phyloP scores from a whole-genome alignment of 1,139 yeast species.

The Debaryomyces sp. region DNA sequence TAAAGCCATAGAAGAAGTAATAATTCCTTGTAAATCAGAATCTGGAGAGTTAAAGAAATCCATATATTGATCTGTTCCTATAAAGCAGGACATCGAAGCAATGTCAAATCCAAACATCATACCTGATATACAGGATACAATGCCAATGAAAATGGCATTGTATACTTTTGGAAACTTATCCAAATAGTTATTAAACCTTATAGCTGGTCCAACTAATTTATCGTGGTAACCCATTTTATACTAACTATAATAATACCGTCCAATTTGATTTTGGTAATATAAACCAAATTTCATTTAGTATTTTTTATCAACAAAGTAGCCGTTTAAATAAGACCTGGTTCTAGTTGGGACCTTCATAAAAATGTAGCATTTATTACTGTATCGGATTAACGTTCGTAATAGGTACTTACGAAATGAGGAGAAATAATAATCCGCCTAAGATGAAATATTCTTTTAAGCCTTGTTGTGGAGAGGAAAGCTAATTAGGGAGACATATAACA shows the following conservation, averaged over 20 bases:
- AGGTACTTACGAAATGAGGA: not conserved
- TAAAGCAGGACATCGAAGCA: slow-evolving; percentile 60
- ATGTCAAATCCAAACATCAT: slow-evolving; percentile 64
- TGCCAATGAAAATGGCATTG: slow-evolving; percentile 42
- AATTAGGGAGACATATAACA: not conserved
- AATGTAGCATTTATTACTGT: too few species aligned
- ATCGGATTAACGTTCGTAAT: not conserved
- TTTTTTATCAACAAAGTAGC: too few species aligned
- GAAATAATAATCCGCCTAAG: not conserved
- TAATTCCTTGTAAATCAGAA: slow-evolving; percentile 32
- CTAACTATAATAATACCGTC: not conserved
- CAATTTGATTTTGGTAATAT: not conserved
- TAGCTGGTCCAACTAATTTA: slow-evolving; percentile 30
- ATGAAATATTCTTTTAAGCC: not conserved
- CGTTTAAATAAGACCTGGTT: too few species aligned
- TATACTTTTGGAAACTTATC: slow-evolving; percentile 42
- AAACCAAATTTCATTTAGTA: not conserved
- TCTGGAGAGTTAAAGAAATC: slow-evolving; percentile 10
- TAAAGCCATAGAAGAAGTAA: slow-evolving; percentile 37
- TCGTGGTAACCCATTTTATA: slow-evolving; percentile 35
- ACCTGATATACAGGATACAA: slow-evolving; percentile 52
- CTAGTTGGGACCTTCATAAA: too few species aligned
- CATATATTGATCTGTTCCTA: slow-evolving; percentile 43
- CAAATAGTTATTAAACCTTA: slow-evolving; percentile 27
- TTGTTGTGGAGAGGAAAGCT: not conserved